Conservation (phyloP, 495 filamentous ascomycete genomes). For the Xeromyces bisporus region DNA sequence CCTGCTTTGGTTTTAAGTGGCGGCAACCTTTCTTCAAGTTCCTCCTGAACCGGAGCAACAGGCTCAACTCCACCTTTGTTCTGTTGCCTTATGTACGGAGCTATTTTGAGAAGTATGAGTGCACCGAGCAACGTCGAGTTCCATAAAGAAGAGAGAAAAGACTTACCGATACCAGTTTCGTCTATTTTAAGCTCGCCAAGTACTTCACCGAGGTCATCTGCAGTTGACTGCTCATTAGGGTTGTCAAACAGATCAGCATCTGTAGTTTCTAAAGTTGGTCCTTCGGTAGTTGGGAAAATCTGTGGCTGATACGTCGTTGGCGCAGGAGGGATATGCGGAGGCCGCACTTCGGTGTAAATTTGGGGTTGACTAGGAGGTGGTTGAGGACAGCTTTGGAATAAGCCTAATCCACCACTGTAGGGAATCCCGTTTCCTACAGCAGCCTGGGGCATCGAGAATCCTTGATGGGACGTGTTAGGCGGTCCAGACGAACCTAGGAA, state of each 20-base stretch:
- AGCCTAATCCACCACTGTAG: constrained; percentile 20
- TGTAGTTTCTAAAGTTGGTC: constrained; percentile 29
- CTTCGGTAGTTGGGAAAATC: constrained; percentile 37
- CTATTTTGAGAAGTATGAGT: constrained; percentile 26
- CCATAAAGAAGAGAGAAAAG: constrained; percentile 1
- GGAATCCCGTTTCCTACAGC: constrained; percentile 11
- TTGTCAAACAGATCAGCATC: constrained; percentile 24
- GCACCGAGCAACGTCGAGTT: constrained; percentile 4
- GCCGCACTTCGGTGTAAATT: constrained; percentile 63
- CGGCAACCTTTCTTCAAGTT: constrained; percentile 54
- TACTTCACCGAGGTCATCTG: constrained; percentile 59
- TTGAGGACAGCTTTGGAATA: constrained; percentile 20
- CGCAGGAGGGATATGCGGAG: constrained; percentile 29
- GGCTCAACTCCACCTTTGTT: constrained; percentile 41
- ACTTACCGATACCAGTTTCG: constrained; percentile 71
- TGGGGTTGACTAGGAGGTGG: constrained; percentile 43
- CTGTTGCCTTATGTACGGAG: constrained; percentile 74
- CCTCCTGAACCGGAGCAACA: constrained; percentile 64
- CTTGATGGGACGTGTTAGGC: constrained; percentile 14
- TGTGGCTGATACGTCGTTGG: constrained; percentile 28
- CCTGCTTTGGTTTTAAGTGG: constrained; percentile 49
- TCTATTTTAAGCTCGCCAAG: constrained; percentile 78
- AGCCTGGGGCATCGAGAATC: no score
- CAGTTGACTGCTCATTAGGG: constrained; percentile 48
- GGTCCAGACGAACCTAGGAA: constrained; percentile 9